Evolutionary conservation across 495 filamentous ascomycete species (phyloP).

Genomic region (Neurospora africana): DNA sequence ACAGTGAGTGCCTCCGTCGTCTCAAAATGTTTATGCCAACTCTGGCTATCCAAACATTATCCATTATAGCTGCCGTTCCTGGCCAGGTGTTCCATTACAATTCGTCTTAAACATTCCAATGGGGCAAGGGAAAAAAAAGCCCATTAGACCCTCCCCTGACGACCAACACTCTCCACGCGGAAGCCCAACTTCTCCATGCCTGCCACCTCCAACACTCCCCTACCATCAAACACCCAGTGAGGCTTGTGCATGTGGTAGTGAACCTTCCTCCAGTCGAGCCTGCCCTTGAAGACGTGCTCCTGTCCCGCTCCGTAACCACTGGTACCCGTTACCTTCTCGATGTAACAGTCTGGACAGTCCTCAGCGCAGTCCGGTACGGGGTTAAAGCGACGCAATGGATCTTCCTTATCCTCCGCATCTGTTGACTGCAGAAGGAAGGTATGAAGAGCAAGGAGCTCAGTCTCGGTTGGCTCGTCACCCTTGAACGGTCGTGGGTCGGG

Average conservation of each 20-base stretch:
- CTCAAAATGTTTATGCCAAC: background rate
- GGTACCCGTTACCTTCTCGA: constrained; percentile 17
- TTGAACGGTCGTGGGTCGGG: constrained; percentile 7
- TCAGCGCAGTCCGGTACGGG: constrained; percentile 23
- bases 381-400: constrained; percentile 21
- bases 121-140: background rate
- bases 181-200: constrained; percentile 50
- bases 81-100: background rate
- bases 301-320: constrained; percentile 13
- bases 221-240: constrained; percentile 59
- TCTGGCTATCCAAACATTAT: background rate
- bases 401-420: constrained; percentile 1
- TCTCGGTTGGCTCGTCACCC: constrained; percentile 18
- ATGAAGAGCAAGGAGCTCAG: constrained; percentile 24
- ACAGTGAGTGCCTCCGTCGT: background rate
- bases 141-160: constrained; percentile 4
- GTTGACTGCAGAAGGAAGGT: constrained; percentile 14
- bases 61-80: background rate
- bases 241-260: constrained; percentile 50
- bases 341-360: constrained; percentile 29
- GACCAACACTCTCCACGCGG: constrained; percentile 42
- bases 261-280: constrained; percentile 43
- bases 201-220: constrained; percentile 46
- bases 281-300: constrained; percentile 17
- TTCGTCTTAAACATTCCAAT: background rate